phyloP scores from a whole-genome alignment of 139 green algal species.

The Astrephomene gubernaculifera region DNA sequence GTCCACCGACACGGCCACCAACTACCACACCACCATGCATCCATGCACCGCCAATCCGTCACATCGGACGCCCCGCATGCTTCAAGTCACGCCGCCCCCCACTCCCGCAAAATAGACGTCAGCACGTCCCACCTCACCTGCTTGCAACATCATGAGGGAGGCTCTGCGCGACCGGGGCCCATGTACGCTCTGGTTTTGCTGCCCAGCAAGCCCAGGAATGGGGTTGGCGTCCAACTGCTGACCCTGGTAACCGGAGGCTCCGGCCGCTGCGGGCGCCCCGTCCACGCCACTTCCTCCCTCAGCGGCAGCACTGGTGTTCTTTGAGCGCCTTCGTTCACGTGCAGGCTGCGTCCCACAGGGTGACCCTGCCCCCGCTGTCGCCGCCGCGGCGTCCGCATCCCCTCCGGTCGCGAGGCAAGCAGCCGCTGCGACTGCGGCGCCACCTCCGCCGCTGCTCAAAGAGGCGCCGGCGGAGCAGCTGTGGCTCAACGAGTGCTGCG shows the following conservation, averaged over 20 bases:
- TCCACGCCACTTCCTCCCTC: no score
- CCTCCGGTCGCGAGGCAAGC: background rate
- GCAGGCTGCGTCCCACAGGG: background rate
- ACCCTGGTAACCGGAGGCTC: no score
- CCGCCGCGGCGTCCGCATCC: background rate
- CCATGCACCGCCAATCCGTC: no score
- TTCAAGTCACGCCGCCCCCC: no score
- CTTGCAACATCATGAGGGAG: slow-evolving; percentile 12
- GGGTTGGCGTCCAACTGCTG: no score
- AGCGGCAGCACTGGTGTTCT: no score
- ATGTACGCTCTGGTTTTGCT: background rate
- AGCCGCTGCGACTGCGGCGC: background rate
- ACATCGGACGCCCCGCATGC: no score
- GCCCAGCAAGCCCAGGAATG: no score
- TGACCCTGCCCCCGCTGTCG: background rate
- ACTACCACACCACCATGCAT: no score
- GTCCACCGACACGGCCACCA: no score
- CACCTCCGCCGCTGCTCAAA: background rate
- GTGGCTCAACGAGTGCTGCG: background rate
- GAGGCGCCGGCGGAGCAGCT: background rate
- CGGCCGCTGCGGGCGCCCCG: background rate
- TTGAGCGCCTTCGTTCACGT: background rate
- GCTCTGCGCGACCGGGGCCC: background rate
- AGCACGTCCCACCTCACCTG: background rate
- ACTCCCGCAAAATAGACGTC: no score